Evolutionary conservation across 2,329 filamentous ascomycete genomes (phyloP), one percentile per base, ranked within the genome.

Genomic region (Sclerotinia sclerotiorum): DNA sequence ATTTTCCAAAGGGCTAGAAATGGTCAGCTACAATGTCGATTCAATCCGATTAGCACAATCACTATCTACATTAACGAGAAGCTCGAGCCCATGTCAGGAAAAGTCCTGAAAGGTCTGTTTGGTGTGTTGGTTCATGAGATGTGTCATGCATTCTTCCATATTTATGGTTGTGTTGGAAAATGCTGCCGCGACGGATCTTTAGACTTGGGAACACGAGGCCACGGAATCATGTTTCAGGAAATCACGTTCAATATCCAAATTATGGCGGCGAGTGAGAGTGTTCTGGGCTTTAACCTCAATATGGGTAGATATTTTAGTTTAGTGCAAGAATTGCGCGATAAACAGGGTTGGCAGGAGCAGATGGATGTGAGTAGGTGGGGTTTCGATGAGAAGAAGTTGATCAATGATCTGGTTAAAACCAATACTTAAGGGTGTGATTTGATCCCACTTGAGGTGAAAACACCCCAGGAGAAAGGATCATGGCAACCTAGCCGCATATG

Each of bases 81-180:
- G 4, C 8, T 48, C 1, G 58, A 61, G 21, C 60, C 60, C 4
- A 24, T 19, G 8, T 39, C 39, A 21, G 32, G 29, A 39, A 15
- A 51, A 17, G 44, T 6, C n/a, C n/a, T 65, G 11, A 24, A n/a
- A 29, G 19, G 29, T 8, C 3, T 32, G 0, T 21, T 65, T 2
- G 35, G 35, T 1, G 55, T 39, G 3, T 44, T 65, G 19, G 27
- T 55, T 6, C 62, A 65, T 3, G 62, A 65, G 49, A 65, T 65
- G 62, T 44, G 49, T 6, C 62, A 65, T 65, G 62, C 39, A 17
- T 65, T 65, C n/a, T 55, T 65, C 27, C 17, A 54, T 17, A 21
- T 42, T 15, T 65, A 65, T n/a, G 35, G 48, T 10, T 65, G 62
- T 32, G 21, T 44, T 11, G 49, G 39, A 27, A 6, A 15, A 11